Base-by-base conservation (phyloP, 352 stramenopile species). In the Phytophthora hybrid region DNA sequence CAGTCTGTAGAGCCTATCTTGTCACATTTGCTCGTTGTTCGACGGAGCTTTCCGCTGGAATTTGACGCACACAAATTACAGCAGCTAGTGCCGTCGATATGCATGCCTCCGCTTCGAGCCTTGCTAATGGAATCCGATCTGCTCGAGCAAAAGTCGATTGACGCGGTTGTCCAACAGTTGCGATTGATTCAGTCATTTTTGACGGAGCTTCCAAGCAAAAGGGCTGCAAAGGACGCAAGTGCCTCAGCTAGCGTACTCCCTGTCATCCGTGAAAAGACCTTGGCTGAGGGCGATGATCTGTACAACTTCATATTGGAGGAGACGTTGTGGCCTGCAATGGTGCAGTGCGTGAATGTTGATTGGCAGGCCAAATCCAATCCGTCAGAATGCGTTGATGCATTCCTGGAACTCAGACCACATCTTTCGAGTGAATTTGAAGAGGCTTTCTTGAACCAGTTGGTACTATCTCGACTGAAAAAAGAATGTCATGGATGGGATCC, bases 271-370 rank as follows among this genome's bases (percentile, higher is more conserved):
- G 85, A 93, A 44, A 90, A 92, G 54, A 76, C 79, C 0, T 81
- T 82, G 69, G 80, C 72, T 4, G 69, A 85, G 18, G 83, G 84
- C 10, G 82, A 90, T 55, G 84, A 93, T 29, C 62, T 93, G 11
- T 94, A 93, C 74, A 95, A 95, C 59, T 88, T 83, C 46, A 83
- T 95, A 4, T 65, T 95, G 34, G 89, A 95, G 63, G 85, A 94
- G 69, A 80, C 82, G 5, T 69, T 95, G 11, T 95, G 89, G 89
- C 85, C 85, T 19, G 77, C 81, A 14, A 78, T 89, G 59, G 79
- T 84, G 39, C 87, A 93, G 31, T 91, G 82, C 19, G 78, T 95
- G 7, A 93, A 85, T 51, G 79, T 89, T 32, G 79, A 88, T 26
- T 95, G 89, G 89, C 53, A 88, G 51, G 63, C 81, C 16, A 85